These are phyloP conservation scores for Ceratobasidium sp. DNA, from an alignment of 1,284 basidiomycete species.

Conservation along the genomic window DNA sequence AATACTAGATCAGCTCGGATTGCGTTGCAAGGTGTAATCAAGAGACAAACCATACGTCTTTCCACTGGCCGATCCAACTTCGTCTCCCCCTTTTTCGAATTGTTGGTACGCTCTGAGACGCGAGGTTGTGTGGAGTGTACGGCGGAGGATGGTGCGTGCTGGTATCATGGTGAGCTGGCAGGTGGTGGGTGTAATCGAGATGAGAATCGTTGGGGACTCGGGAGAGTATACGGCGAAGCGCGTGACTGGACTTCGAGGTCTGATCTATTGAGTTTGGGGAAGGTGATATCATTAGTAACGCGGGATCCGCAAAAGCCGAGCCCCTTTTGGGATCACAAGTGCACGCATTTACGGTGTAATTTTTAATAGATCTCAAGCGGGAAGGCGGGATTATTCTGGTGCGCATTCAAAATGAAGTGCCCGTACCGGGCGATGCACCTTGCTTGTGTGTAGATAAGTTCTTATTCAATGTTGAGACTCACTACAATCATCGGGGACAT, in stretches of 20 bases:
- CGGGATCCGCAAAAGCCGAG: neutral
- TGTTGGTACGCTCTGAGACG: constrained; percentile 24
- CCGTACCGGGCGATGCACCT: too few relatives aligned
- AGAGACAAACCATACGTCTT: constrained; percentile 32
- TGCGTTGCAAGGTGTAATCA: neutral
- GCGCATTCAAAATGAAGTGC: too few relatives aligned
- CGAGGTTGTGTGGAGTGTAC: constrained; percentile 16
- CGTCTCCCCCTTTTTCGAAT: constrained; percentile 36
- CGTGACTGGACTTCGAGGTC: neutral
- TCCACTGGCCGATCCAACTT: constrained; percentile 8
- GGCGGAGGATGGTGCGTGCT: constrained; percentile 13
- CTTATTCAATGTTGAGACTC: too few relatives aligned
- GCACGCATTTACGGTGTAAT: neutral
- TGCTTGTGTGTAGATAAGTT: too few relatives aligned
- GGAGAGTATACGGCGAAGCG: neutral
- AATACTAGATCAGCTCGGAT: neutral
- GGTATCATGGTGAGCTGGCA: constrained; percentile 11
- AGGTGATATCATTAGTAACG: neutral
- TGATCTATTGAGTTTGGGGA: constrained; percentile 2
- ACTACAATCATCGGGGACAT: too few relatives aligned
- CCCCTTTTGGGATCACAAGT: too few relatives aligned
- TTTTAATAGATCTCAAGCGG: too few relatives aligned
- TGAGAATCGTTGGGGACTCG: neutral
- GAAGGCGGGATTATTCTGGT: too few relatives aligned
- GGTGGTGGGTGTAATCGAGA: too few relatives aligned